Evolutionary conservation across 345 rosid genomes (phyloP).

Genomic region (Aquilaria yunnanensis): DNA sequence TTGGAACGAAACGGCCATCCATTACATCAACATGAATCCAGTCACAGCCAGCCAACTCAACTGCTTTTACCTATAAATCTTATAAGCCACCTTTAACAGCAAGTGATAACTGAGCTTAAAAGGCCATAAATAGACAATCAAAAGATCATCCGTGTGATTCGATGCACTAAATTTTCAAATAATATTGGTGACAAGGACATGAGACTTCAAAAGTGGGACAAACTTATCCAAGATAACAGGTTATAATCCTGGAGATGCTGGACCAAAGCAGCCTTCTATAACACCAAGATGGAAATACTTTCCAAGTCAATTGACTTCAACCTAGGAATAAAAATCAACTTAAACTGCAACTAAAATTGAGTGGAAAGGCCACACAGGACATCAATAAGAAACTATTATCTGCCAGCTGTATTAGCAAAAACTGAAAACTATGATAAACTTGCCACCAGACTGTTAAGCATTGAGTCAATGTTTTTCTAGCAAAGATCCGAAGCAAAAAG

Average conservation of each 20-base stretch:
- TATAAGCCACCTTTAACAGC: conserved; percentile 14
- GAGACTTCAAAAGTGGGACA: not conserved
- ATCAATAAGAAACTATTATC: not conserved
- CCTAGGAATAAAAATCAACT: too few relatives aligned
- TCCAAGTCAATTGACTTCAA: too few relatives aligned
- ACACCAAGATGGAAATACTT: too few relatives aligned
- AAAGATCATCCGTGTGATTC: not conserved
- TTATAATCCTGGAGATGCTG: too few relatives aligned
- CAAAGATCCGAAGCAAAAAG: conserved; percentile 5
- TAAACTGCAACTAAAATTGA: too few relatives aligned
- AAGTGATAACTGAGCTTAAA: not conserved
- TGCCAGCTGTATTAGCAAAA: not conserved
- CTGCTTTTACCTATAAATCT: conserved; percentile 71
- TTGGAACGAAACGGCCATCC: conserved; percentile 99
- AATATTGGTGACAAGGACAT: not conserved
- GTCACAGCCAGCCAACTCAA: conserved; percentile 87
- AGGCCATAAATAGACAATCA: not conserved
- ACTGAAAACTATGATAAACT: conserved; percentile 2
- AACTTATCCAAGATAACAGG: not conserved
- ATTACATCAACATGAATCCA: conserved; percentile 98
- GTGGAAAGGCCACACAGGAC: too few relatives aligned
- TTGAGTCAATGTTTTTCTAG: not conserved
- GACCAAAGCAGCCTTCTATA: too few relatives aligned
- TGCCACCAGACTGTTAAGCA: not conserved
- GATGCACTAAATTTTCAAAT: too few relatives aligned